phyloP scores from a whole-genome alignment of 805 yeast genomes.

The Saturnispora mendoncae region DNA sequence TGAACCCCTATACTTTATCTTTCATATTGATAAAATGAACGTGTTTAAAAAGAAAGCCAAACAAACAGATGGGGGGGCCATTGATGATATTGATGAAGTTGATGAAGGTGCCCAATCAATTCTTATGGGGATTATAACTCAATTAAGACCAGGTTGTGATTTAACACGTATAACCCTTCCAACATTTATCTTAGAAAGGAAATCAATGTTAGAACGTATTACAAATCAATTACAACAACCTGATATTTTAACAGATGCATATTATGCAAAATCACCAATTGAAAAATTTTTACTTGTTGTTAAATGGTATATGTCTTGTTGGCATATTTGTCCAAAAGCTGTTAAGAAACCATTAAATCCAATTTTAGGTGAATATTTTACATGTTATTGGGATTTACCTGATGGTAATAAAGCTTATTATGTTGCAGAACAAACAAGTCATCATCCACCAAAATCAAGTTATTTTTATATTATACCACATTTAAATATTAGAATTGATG shows the following conservation, averaged over 20 bases:
- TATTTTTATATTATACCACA: constrained; percentile 85
- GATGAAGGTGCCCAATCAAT: constrained; percentile 87
- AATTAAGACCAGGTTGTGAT: constrained; percentile 88
- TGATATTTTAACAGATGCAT: constrained; percentile 62
- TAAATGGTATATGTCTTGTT: constrained; percentile 87
- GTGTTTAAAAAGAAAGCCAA: constrained; percentile 1
- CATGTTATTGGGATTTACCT: constrained; percentile 87
- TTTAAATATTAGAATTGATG: constrained; percentile 76
- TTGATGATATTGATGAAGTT: constrained; percentile 83
- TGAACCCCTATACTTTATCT: too few relatives aligned
- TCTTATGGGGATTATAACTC: constrained; percentile 78
- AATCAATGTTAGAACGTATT: constrained; percentile 92
- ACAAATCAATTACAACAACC: constrained; percentile 84
- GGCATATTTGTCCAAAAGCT: constrained; percentile 99
- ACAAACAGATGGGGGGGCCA: constrained; percentile 15
- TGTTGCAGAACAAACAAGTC: constrained; percentile 90
- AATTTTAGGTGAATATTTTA: constrained; percentile 82
- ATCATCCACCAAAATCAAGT: constrained; percentile 96
- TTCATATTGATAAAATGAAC: too few relatives aligned
- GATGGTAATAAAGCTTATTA: constrained; percentile 64
- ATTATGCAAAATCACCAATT: constrained; percentile 39
- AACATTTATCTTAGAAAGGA: constrained; percentile 88
- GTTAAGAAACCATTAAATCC: constrained; percentile 97
- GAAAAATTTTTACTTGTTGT: constrained; percentile 67
- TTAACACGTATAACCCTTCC: constrained; percentile 87